Conservation (phyloP, 1,284 basidiomycete species). For the Sporisorium iseilematis-ciliati region DNA sequence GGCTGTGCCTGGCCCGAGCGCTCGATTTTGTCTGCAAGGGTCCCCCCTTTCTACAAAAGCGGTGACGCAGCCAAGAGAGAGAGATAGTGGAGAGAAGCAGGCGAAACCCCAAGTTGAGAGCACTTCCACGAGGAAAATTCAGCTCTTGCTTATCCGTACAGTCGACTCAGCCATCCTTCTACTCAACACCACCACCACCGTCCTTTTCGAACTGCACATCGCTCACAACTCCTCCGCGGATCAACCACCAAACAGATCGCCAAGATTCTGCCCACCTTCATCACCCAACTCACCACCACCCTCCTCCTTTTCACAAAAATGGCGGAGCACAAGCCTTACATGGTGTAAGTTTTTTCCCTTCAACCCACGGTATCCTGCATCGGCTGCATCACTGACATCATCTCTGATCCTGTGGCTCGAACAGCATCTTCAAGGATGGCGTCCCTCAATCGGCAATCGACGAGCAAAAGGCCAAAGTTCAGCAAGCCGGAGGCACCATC, state of each 20-base stretch:
- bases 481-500: conserved; percentile 56
- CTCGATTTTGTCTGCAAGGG: conserved; percentile 8
- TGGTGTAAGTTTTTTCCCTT: conserved; percentile 55
- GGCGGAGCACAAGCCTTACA: conserved; percentile 57
- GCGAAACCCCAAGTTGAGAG: neutral
- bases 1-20: conserved; percentile 25
- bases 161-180: neutral
- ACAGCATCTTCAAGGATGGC: conserved; percentile 61
- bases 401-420: neutral
- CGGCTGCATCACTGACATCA: neutral
- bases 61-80: conserved; percentile 6
- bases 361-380: neutral
- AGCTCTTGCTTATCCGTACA: conserved; percentile 4
- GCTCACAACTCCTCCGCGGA: neutral
- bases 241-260: neutral
- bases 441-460: conserved; percentile 51
- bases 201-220: too few species aligned
- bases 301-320: conserved; percentile 33
- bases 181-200: neutral
- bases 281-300: conserved; percentile 14
- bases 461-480: conserved; percentile 50
- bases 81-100: conserved; percentile 19
- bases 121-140: conserved; percentile 9
- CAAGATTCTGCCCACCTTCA: conserved; percentile 22
- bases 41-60: neutral